A percentile compares a stretch with the other conserved stretches of the same genome.
phyloP scores from a whole-genome alignment of 257 asterid species.

The Gentiana dahurica region DNA sequence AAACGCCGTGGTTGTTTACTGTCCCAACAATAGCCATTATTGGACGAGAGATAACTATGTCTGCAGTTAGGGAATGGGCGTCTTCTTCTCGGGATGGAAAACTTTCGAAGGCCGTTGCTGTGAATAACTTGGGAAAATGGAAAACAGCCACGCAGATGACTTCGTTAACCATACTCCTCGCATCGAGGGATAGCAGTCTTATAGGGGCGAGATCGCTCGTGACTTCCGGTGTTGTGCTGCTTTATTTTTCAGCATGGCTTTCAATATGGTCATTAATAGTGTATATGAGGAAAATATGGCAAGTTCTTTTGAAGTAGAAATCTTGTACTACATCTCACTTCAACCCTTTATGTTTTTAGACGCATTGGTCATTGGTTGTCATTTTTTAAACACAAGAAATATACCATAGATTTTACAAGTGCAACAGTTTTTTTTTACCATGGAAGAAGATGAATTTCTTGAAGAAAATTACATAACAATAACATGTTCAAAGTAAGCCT shows the following conservation, averaged over 20 bases:
- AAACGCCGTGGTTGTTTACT: conserved; percentile 75
- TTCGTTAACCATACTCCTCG: conserved; percentile 76
- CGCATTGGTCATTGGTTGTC: background rate
- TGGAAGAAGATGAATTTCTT: too few species aligned
- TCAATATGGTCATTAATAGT: conserved; percentile 68
- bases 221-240: conserved; percentile 57
- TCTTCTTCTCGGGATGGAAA: conserved; percentile 84
- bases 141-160: conserved; percentile 95
- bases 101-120: conserved; percentile 97
- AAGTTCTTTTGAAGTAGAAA: conserved; percentile 46
- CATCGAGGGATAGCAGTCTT: conserved; percentile 77
- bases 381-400: too few species aligned
- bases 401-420: too few species aligned
- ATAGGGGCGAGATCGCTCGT: conserved; percentile 38
- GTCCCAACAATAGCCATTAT: conserved; percentile 87
- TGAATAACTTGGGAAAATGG: conserved; percentile 91
- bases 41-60: conserved; percentile 99
- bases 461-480: too few species aligned
- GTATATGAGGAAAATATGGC: conserved; percentile 64
- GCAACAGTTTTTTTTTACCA: too few species aligned
- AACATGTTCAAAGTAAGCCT: too few species aligned
- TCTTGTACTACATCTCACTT: conserved; percentile 6
- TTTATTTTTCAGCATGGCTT: conserved; percentile 77
- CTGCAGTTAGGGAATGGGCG: conserved; percentile 99
- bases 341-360: conserved; percentile 9